Evolutionary conservation across 2,329 filamentous ascomycete species (phyloP).

Genomic region (Rosellinia necatrix): DNA sequence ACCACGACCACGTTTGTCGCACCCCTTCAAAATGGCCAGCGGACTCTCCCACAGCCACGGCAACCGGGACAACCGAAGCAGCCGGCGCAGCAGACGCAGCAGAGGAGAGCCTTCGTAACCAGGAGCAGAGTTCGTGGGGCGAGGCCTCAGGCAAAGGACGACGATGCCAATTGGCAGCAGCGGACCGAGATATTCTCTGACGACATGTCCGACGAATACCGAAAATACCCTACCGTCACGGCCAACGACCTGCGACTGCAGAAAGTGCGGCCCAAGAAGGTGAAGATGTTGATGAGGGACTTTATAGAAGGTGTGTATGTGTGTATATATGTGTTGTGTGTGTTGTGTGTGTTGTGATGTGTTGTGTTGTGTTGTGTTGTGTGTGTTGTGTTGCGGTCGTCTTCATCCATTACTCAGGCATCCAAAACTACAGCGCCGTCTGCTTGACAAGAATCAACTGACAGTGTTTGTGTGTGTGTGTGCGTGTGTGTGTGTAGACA

Average conservation of each 20-base stretch:
- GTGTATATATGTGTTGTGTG: too few species aligned
- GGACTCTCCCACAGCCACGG: conserved; percentile 38
- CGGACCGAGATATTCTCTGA: conserved; percentile 73
- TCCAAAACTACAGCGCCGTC: too few species aligned
- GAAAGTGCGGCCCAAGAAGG: conserved; percentile 77
- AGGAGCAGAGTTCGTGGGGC: conserved; percentile 36
- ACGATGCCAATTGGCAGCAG: conserved; percentile 84
- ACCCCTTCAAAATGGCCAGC: conserved; percentile 46
- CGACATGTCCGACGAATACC: conserved; percentile 81
- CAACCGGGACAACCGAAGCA: conserved; percentile 41
- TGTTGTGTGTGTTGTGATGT: too few species aligned
- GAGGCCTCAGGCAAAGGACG: conserved; percentile 38
- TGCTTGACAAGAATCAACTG: too few species aligned
- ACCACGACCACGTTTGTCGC: conserved; percentile 38
- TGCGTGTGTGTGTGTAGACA: conserved; percentile 67
- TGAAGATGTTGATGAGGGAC: conserved; percentile 97
- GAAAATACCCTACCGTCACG: conserved; percentile 81
- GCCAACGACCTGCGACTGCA: conserved; percentile 75
- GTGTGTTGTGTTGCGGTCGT: too few species aligned
- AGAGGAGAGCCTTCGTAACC: conserved; percentile 40
- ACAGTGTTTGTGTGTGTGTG: conserved; percentile 25
- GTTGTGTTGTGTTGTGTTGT: too few species aligned
- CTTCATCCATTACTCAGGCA: too few species aligned
- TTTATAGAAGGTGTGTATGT: conserved; percentile 86
- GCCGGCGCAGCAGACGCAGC: conserved; percentile 31